Conservation (phyloP, 805 yeast genomes). For the Clavispora phyllophila region DNA sequence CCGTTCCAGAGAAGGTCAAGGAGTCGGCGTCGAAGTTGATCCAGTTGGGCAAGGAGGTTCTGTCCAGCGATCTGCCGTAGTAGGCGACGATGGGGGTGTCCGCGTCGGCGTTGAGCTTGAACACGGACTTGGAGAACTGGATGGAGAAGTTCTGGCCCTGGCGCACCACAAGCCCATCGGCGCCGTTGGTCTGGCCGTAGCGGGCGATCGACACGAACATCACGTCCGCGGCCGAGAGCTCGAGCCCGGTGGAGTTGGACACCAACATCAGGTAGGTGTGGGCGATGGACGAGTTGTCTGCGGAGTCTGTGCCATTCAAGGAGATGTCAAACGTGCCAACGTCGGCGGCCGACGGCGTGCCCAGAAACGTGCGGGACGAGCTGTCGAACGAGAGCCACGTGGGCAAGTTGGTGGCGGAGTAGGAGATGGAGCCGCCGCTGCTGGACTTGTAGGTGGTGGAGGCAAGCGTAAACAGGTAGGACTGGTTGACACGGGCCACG, state of each 20-base stretch:
- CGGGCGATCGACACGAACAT: constrained; percentile 50
- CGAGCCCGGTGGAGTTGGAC: constrained; percentile 52
- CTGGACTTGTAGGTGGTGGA: constrained; percentile 56
- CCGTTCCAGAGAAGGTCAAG: constrained; percentile 75
- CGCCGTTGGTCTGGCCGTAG: constrained; percentile 75
- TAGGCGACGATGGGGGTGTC: constrained; percentile 53
- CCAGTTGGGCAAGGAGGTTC: constrained; percentile 93
- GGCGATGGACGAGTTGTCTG: constrained; percentile 42
- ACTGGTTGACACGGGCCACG: constrained; percentile 67
- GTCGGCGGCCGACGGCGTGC: constrained; percentile 52
- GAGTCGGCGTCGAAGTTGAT: constrained; percentile 57
- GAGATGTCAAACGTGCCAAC: constrained; percentile 38
- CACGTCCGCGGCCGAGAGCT: constrained; percentile 36
- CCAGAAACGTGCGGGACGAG: constrained; percentile 54
- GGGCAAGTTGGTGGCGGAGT: constrained; percentile 60
- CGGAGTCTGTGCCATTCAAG: constrained; percentile 63
- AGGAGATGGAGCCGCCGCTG: constrained; percentile 41
- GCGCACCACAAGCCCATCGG: constrained; percentile 62
- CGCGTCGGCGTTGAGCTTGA: constrained; percentile 41
- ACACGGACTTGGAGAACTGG: constrained; percentile 58
- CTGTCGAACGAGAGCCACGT: constrained; percentile 75
- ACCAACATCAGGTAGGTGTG: constrained; percentile 56
- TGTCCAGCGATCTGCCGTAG: constrained; percentile 76
- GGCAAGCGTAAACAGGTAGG: constrained; percentile 63
- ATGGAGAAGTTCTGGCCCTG: constrained; percentile 68